Percentiles rank a stretch among this genome's conserved stretches.
Evolutionary conservation across 805 yeast species (phyloP).

Genomic region (Starmerella tilneyi): DNA sequence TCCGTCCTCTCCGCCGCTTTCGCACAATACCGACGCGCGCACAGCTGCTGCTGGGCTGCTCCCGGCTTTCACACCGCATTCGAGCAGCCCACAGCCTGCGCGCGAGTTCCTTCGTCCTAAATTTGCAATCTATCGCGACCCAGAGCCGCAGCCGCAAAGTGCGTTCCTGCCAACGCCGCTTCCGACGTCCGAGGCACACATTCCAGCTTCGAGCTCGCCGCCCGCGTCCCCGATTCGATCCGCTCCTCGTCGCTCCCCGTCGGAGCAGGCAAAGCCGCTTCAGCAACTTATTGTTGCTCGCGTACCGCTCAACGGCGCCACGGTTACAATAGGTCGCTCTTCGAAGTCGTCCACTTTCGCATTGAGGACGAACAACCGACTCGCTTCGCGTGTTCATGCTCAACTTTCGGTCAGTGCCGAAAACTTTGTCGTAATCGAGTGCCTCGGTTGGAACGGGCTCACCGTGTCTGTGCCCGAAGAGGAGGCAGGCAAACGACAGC

Average conservation of each 20-base stretch:
- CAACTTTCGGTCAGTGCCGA: conserved; percentile 38
- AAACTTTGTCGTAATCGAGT: conserved; percentile 44
- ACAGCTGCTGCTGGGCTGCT: conserved; percentile 5
- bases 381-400: conserved; percentile 60
- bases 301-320: conserved; percentile 21
- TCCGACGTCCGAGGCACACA: conserved; percentile 22
- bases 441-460: conserved; percentile 78
- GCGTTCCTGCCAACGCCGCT: conserved; percentile 21
- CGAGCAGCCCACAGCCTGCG: not conserved
- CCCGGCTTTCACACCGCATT: conserved; percentile 21
- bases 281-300: conserved; percentile 16
- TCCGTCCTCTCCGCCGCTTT: conserved; percentile 23
- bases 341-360: conserved; percentile 48
- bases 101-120: conserved; percentile 12
- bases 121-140: conserved; percentile 16
- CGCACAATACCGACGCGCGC: not conserved
- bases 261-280: conserved; percentile 7
- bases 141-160: conserved; percentile 1
- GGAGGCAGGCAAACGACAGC: conserved; percentile 42
- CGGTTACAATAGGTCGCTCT: conserved; percentile 55
- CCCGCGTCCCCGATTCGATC: conserved; percentile 13
- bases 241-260: not conserved
- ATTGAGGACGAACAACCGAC: conserved; percentile 40
- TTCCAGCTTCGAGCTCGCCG: conserved; percentile 17
- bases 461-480: conserved; percentile 50